Evolutionary conservation across 257 asterid genomes (phyloP).

Genomic region (Nicotiana otophora): DNA sequence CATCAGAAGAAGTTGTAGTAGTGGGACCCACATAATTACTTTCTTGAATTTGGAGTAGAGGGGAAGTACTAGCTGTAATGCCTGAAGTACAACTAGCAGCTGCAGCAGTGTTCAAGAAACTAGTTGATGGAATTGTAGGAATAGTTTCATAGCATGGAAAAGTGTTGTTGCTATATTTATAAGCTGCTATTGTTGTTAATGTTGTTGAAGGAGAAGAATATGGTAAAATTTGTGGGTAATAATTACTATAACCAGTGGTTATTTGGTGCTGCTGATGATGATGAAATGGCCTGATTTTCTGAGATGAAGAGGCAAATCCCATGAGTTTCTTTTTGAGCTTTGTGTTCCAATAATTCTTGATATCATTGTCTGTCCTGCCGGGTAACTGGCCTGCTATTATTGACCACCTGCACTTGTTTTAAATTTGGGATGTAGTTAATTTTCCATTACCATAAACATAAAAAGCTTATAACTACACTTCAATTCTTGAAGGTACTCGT

Average conservation of each 20-base stretch:
- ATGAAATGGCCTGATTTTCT: slow-evolving; percentile 13
- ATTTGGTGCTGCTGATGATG: neutral
- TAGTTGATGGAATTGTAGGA: slow-evolving; percentile 13
- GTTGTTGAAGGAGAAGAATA: too few relatives aligned
- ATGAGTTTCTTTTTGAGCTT: slow-evolving; percentile 71
- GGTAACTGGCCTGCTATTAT: slow-evolving; percentile 77
- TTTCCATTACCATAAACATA: neutral
- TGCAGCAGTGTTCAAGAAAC: slow-evolving; percentile 14
- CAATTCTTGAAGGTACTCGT: neutral
- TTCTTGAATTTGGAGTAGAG: slow-evolving; percentile 28
- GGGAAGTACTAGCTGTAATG: slow-evolving; percentile 15
- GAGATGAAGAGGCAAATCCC: slow-evolving; percentile 23
- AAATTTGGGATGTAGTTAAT: too few relatives aligned
- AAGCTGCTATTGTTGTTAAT: too few relatives aligned
- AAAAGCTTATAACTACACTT: neutral
- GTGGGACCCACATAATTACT: slow-evolving; percentile 26
- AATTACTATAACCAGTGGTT: neutral
- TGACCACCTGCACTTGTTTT: slow-evolving; percentile 43
- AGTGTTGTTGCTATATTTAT: neutral
- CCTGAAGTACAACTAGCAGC: slow-evolving; percentile 7
- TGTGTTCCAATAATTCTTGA: slow-evolving; percentile 91
- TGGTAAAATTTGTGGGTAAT: slow-evolving; percentile 8
- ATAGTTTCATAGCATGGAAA: slow-evolving; percentile 4
- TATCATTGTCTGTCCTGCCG: slow-evolving; percentile 85
- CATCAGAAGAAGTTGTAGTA: slow-evolving; percentile 34